Evolutionary conservation across 176 grass and related monocot species (phyloP).

Genomic region (Tuctoria greenei): DNA sequence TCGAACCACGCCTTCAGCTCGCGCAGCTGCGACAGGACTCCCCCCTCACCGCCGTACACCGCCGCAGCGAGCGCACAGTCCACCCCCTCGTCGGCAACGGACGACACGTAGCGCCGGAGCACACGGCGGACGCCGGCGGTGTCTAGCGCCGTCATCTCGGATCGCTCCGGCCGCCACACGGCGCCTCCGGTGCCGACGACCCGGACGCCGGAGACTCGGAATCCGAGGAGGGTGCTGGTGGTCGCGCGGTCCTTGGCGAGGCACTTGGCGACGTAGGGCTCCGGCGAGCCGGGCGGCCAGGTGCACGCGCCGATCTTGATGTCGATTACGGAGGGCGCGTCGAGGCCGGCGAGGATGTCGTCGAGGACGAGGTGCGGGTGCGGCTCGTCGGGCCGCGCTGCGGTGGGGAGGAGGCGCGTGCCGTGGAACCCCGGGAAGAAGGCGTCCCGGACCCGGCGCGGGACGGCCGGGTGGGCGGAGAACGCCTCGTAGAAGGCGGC

Average conservation of each 20-base stretch:
- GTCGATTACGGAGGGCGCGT: conserved; percentile 61
- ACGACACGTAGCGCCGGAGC: conserved; percentile 68
- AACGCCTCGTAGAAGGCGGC: conserved; percentile 68
- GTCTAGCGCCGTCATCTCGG: conserved; percentile 43
- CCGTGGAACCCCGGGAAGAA: conserved; percentile 79
- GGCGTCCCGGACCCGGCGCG: conserved; percentile 38
- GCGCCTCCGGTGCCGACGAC: conserved; percentile 13
- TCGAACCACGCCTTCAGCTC: conserved; percentile 94
- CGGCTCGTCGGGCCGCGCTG: conserved; percentile 33
- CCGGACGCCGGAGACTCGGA: conserved; percentile 67
- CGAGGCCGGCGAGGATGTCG: conserved; percentile 54
- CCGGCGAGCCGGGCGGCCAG: conserved; percentile 50
- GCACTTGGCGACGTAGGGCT: conserved; percentile 70
- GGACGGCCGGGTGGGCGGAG: conserved; percentile 43
- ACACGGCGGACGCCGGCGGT: conserved; percentile 47
- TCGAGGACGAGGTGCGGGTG: conserved; percentile 71
- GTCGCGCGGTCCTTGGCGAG: conserved; percentile 62
- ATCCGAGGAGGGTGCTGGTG: conserved; percentile 64
- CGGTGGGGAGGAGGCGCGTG: conserved; percentile 46
- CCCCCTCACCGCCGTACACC: conserved; percentile 61
- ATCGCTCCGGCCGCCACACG: conserved; percentile 51
- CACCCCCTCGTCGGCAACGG: conserved; percentile 18
- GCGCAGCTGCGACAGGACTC: conserved; percentile 64
- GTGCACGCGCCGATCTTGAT: conserved; percentile 86
- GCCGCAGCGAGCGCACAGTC: conserved; percentile 55